These are phyloP conservation scores for Neurospora africana DNA, from an alignment of 495 filamentous ascomycete species.

Conservation along the genomic window DNA sequence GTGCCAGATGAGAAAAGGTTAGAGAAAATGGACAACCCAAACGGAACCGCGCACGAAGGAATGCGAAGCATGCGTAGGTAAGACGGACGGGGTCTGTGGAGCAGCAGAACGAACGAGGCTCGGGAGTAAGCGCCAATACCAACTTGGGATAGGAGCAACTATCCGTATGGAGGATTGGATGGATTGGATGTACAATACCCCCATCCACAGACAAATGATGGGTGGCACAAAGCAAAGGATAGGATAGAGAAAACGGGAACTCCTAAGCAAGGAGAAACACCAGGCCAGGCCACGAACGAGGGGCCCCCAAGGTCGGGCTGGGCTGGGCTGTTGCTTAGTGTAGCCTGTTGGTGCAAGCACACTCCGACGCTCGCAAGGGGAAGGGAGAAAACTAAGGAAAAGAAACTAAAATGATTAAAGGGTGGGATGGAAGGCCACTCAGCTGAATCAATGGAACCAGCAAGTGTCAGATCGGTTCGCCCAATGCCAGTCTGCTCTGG, in stretches of 20 bases:
- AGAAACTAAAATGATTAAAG: not conserved
- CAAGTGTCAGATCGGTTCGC: not conserved
- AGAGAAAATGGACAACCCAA: not conserved
- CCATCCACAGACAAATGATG: not conserved
- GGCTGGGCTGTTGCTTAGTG: not conserved
- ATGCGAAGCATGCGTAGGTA: not conserved
- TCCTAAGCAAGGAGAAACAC: not conserved
- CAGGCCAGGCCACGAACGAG: not conserved
- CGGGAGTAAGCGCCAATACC: not conserved
- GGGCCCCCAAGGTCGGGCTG: not conserved
- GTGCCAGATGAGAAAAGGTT: not conserved
- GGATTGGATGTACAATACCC: not conserved
- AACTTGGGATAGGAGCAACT: not conserved
- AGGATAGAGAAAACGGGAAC: not conserved
- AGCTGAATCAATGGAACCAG: not conserved
- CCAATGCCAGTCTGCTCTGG: not conserved
- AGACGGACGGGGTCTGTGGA: not conserved
- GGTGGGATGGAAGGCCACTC: not conserved
- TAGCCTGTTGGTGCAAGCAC: not conserved
- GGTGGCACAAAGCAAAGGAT: not conserved
- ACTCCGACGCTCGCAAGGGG: not conserved
- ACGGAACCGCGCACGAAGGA: not conserved
- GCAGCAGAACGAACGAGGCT: not conserved
- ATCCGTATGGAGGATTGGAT: not conserved
- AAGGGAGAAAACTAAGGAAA: not conserved